Conservation (phyloP, 805 yeast species). For the Sugiyamaella marilandica region DNA sequence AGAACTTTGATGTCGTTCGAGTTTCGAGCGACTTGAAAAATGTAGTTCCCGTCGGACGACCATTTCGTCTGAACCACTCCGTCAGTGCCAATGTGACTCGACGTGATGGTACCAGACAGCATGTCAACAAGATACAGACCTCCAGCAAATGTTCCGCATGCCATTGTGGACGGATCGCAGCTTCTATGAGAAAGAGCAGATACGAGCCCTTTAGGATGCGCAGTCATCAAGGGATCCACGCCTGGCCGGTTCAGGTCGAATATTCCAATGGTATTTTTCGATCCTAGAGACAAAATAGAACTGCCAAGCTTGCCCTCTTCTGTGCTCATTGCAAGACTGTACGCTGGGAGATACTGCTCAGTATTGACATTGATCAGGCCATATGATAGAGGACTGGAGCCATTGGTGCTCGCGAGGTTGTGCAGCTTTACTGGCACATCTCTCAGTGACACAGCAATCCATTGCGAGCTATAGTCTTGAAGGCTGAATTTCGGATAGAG, state of each 20-base stretch:
- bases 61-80: constrained; percentile 24
- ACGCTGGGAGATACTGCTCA: constrained; percentile 13
- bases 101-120: not conserved
- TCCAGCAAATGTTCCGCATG: constrained; percentile 13
- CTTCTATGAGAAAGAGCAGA: constrained; percentile 8
- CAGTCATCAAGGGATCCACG: not conserved
- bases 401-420: constrained; percentile 12
- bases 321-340: constrained; percentile 1
- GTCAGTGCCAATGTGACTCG: not conserved
- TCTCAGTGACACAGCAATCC: constrained; percentile 16
- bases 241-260: constrained; percentile 16
- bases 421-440: constrained; percentile 20
- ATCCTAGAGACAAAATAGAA: constrained; percentile 11
- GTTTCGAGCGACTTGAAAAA: constrained; percentile 17
- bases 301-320: not conserved
- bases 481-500: constrained; percentile 18
- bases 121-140: constrained; percentile 6
- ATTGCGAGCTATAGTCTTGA: constrained; percentile 12
- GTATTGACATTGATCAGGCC: constrained; percentile 1
- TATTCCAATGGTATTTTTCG: constrained; percentile 7
- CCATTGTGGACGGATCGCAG: not conserved
- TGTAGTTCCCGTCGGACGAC: constrained; percentile 18
- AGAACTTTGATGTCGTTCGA: constrained; percentile 18
- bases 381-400: not conserved
- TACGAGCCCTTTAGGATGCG: constrained; percentile 1